phyloP scores from a whole-genome alignment of 805 yeast species.

The Kodamaea neixiangensis region DNA sequence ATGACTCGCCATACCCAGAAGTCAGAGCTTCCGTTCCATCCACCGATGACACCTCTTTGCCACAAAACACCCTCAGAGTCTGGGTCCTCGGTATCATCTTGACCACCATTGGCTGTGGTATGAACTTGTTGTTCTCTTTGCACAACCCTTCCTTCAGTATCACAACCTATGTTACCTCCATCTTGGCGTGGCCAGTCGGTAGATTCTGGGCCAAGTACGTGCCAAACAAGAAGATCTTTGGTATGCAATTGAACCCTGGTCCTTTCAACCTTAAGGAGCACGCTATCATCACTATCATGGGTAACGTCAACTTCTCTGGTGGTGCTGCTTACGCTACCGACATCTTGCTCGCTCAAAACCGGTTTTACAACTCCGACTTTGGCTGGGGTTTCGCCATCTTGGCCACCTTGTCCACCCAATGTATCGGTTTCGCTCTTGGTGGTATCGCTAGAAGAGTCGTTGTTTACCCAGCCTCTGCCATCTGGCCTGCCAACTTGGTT shows the following conservation, averaged over 20 bases:
- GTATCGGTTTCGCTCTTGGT: slow-evolving; percentile 67
- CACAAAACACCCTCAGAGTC: slow-evolving; percentile 56
- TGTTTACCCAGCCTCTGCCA: slow-evolving; percentile 63
- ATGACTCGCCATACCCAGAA: slow-evolving; percentile 62
- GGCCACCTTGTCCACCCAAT: slow-evolving; percentile 56
- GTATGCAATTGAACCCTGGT: slow-evolving; percentile 55
- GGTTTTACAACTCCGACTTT: slow-evolving; percentile 46
- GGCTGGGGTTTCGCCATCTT: slow-evolving; percentile 59
- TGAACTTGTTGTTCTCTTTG: slow-evolving; percentile 59
- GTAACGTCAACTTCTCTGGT: slow-evolving; percentile 41
- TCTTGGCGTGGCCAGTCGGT: slow-evolving; percentile 65
- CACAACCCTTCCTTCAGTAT: slow-evolving; percentile 57
- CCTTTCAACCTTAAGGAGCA: slow-evolving; percentile 66
- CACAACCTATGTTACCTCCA: slow-evolving; percentile 55
- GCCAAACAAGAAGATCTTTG: slow-evolving; percentile 38
- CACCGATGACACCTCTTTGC: slow-evolving; percentile 49
- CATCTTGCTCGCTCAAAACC: slow-evolving; percentile 52
- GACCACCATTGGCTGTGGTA: slow-evolving; percentile 56
- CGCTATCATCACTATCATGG: slow-evolving; percentile 54
- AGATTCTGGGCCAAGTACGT: slow-evolving; percentile 42
- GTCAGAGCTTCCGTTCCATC: slow-evolving; percentile 63
- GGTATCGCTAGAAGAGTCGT: slow-evolving; percentile 61
- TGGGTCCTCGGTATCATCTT: slow-evolving; percentile 53
- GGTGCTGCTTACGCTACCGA: slow-evolving; percentile 61
- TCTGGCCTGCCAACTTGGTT: slow-evolving; percentile 72